Evolutionary conservation across 2,329 filamentous ascomycete species (phyloP), one percentile per base, ranked within the genome.

Genomic region (Akanthomyces muscarius): DNA sequence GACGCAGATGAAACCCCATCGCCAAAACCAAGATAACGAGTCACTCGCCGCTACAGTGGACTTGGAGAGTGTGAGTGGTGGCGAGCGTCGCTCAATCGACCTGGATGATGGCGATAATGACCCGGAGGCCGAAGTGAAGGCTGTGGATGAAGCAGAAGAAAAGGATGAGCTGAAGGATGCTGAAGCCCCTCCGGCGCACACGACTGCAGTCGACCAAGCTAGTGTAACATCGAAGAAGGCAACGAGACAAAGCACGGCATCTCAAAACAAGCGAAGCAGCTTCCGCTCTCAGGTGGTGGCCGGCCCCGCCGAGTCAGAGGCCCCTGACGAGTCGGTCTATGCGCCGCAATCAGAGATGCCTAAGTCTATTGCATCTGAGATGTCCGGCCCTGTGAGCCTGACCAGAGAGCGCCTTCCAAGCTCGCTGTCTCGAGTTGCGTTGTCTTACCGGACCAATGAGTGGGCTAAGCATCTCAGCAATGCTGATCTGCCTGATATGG

Each of bases 381-480:
- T 75, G 2, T 82, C 83, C 2, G 75, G 77, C 16, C 73, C 77
- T 8, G 75, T 74, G 18, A 83, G 76, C 53, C 73, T 89, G 64
- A 86, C 83, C 5, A 83, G 81, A 66, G 85, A 86, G 4, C 81
- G 81, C 13, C 81, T 96, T 11, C 90, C 91, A 0, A 78, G 81
- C n/a, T 85, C 86, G 14, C 75, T 92, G 41, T 95, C 92, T 1
- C 88, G 86, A 65, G 84, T 96, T 10, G 89, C 92, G 1, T 80
- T 91, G 72, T 90, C 89, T 0, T 96, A 95, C 71, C 86, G 94
- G 63, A 97, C 92, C 1, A 96, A 96, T 67, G 94, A 98, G 76
- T 98, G 94, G 94, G 92, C 92, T 0, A 97, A 97, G 73, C 92
- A 97, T 73, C 81, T 97, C 13, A 86, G 87, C 66, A 79, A 84